phyloP scores from a whole-genome alignment of 1,139 yeast genomes.

The Zygosaccharomyces sapae region DNA sequence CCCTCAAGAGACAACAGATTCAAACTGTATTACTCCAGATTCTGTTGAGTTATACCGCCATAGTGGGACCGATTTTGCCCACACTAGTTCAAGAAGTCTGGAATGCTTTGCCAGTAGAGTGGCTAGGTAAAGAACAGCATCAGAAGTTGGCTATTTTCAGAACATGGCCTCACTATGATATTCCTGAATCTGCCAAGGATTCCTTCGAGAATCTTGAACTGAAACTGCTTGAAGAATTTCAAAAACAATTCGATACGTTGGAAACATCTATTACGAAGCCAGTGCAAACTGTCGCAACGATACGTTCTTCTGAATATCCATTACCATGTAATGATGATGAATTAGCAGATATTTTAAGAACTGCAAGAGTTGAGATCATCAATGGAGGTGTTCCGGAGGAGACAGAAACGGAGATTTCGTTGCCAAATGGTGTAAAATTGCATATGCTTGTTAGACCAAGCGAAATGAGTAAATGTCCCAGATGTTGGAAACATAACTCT shows the following conservation, averaged over 20 bases:
- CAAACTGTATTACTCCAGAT: conserved; percentile 69
- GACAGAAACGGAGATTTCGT: neutral
- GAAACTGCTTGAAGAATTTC: conserved; percentile 30
- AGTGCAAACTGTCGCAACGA: conserved; percentile 52
- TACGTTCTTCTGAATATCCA: conserved; percentile 31
- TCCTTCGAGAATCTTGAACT: conserved; percentile 24
- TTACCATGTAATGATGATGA: conserved; percentile 31
- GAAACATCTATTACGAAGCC: conserved; percentile 54
- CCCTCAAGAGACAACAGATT: conserved; percentile 56
- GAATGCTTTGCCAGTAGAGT: conserved; percentile 43
- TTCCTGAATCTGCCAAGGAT: neutral
- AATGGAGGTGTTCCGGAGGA: neutral
- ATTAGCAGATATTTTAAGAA: conserved; percentile 58
- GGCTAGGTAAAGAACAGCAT: conserved; percentile 11
- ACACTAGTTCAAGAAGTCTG: conserved; percentile 83
- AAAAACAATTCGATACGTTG: conserved; percentile 15
- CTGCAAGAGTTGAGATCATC: conserved; percentile 48
- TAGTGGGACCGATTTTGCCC: conserved; percentile 80
- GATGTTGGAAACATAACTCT: conserved; percentile 86
- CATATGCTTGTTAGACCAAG: conserved; percentile 19
- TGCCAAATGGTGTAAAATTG: conserved; percentile 10
- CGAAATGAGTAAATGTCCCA: conserved; percentile 59
- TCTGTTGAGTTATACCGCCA: conserved; percentile 55
- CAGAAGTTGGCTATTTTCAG: conserved; percentile 39
- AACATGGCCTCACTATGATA: conserved; percentile 15